Percentiles rank a stretch among this genome's conserved stretches.
Evolutionary conservation across 2,329 filamentous ascomycete genomes (phyloP).

Genomic region (Stenocarpella maydis): DNA sequence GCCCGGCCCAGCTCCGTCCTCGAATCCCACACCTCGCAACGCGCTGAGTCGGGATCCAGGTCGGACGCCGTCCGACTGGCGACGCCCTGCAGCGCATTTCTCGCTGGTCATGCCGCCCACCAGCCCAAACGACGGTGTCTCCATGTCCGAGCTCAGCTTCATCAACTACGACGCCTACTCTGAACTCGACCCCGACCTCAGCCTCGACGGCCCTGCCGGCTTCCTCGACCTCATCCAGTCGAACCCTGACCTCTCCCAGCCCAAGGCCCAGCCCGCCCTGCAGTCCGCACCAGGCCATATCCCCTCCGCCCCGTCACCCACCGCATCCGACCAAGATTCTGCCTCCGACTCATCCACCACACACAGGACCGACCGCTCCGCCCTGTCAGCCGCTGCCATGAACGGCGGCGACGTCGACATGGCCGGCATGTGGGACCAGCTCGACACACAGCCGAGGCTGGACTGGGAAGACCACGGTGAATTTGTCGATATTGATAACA

Average conservation of each 20-base stretch:
- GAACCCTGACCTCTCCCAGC: constrained; percentile 30
- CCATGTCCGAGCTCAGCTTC: constrained; percentile 33
- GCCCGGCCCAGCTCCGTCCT: not conserved
- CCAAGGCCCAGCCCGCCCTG: constrained; percentile 36
- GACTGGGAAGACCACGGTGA: constrained; percentile 54
- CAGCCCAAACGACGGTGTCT: constrained; percentile 29
- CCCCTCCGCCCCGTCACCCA: constrained; percentile 52
- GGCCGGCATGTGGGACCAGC: constrained; percentile 40
- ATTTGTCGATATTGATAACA: constrained; percentile 50
- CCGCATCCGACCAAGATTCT: constrained; percentile 56
- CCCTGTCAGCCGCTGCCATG: constrained; percentile 54
- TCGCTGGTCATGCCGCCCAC: constrained; percentile 31
- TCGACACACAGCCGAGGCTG: constrained; percentile 27
- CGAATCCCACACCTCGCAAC: constrained; percentile 13
- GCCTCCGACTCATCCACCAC: constrained; percentile 60
- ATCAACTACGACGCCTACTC: constrained; percentile 31
- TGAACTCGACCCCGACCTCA: constrained; percentile 28
- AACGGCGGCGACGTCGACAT: constrained; percentile 54
- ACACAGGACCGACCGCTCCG: constrained; percentile 56
- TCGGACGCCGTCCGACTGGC: constrained; percentile 29
- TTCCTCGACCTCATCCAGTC: constrained; percentile 32
- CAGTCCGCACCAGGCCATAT: constrained; percentile 42
- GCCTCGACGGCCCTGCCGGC: constrained; percentile 25
- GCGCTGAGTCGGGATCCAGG: constrained; percentile 29
- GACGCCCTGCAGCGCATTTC: constrained; percentile 25